These are phyloP conservation scores for Cynara cardunculus DNA, from an alignment of 129 eudicot species.

Conservation along the genomic window DNA sequence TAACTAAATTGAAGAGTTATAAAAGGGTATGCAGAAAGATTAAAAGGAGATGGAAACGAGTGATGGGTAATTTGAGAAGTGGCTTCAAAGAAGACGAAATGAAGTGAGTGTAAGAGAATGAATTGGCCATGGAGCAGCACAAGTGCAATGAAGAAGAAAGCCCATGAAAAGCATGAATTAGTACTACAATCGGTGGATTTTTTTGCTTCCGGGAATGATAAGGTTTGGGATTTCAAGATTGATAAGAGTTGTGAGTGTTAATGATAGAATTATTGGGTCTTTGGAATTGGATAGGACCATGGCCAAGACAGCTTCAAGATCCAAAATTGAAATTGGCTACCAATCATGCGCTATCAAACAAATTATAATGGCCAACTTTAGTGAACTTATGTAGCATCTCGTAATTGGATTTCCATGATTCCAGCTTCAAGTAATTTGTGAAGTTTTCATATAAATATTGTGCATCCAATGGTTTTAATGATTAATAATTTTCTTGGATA, in stretches of 20 bases:
- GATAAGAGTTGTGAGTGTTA: not conserved
- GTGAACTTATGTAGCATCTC: not conserved
- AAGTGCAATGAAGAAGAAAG: conserved; percentile 13
- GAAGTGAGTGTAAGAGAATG: conserved; percentile 22
- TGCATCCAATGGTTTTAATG: no score
- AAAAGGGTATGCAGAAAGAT: conserved; percentile 72
- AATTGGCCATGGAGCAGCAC: conserved; percentile 37
- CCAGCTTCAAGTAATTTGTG: no score
- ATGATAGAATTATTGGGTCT: conserved; percentile 10
- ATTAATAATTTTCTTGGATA: no score
- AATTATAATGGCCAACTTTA: not conserved
- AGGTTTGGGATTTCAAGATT: conserved; percentile 1
- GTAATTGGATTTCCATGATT: not conserved
- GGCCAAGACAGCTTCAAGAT: conserved; percentile 3
- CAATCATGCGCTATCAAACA: conserved; percentile 13
- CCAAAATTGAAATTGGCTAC: conserved; percentile 24
- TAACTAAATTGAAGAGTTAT: conserved; percentile 21
- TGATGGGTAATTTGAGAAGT: conserved; percentile 41
- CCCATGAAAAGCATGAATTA: conserved; percentile 37
- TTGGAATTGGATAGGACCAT: not conserved
- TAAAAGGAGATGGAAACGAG: conserved; percentile 58
- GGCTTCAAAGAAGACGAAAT: conserved; percentile 25
- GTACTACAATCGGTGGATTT: not conserved
- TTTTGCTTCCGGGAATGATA: conserved; percentile 16
- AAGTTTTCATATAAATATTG: no score